phyloP scores from a whole-genome alignment of 2,329 filamentous ascomycete species.

The Aspergillaceae sp. region DNA sequence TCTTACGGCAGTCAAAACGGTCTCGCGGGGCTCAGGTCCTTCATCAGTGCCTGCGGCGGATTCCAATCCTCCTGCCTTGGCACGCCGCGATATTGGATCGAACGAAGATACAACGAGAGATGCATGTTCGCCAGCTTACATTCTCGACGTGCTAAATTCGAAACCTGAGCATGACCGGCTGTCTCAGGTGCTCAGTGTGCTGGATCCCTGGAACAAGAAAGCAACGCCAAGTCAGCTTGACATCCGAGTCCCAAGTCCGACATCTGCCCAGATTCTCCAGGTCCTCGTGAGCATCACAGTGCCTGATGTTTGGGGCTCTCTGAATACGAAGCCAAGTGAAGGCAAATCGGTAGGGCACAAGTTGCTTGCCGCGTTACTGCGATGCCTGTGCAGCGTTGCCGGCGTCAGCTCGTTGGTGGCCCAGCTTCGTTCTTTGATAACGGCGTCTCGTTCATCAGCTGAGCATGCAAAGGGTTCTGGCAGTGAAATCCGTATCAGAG shows the following conservation, averaged over 20 bases:
- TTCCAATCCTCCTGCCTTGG: constrained; percentile 1
- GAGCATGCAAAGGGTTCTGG: constrained; percentile 26
- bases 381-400: constrained; percentile 62
- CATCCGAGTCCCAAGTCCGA: constrained; percentile 55
- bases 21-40: constrained; percentile 15
- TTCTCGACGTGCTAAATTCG: constrained; percentile 32
- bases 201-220: constrained; percentile 27
- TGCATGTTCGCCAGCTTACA: constrained; percentile 20
- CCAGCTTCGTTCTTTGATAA: constrained; percentile 56
- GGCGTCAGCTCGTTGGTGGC: constrained; percentile 69
- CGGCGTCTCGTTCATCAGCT: constrained; percentile 14
- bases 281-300: constrained; percentile 64
- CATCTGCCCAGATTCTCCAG: constrained; percentile 66
- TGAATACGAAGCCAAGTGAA: constrained; percentile 32
- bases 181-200: constrained; percentile 18
- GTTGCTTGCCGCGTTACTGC: constrained; percentile 44
- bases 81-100: constrained; percentile 6
- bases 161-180: constrained; percentile 31
- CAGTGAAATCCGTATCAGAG: constrained; percentile 24
- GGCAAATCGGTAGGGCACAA: constrained; percentile 11
- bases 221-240: constrained; percentile 37
- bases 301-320: constrained; percentile 69
- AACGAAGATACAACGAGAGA: constrained; percentile 10
- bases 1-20: constrained; percentile 32
- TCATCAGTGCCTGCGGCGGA: constrained; percentile 11